Conservation (phyloP, 768 basidiomycete species). For the Calvatia gigantea region DNA sequence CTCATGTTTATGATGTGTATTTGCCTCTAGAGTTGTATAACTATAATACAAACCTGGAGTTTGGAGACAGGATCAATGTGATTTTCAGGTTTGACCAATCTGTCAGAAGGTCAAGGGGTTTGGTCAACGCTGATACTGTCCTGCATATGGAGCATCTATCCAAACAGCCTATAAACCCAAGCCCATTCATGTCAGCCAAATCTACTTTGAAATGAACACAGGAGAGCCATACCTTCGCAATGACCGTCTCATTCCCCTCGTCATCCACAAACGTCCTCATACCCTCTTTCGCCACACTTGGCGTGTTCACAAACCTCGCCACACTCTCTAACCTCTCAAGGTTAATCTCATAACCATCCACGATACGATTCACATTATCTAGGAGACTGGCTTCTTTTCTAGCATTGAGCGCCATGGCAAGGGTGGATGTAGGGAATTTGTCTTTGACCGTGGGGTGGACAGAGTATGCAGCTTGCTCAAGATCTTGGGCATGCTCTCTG, state of each 20-base stretch:
- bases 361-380: constrained; percentile 46
- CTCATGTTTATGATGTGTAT: background rate
- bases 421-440: background rate
- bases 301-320: constrained; percentile 56
- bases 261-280: constrained; percentile 41
- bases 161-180: constrained; percentile 40
- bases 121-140: background rate
- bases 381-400: background rate
- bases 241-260: constrained; percentile 52
- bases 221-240: constrained; percentile 43
- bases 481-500: background rate
- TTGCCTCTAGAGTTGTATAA: background rate
- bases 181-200: background rate
- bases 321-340: constrained; percentile 46
- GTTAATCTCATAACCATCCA: constrained; percentile 54
- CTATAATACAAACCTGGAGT: constrained; percentile 5
- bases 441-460: background rate
- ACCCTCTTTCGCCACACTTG: constrained; percentile 51
- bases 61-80: background rate
- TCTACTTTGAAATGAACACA: background rate
- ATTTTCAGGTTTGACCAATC: too few relatives aligned
- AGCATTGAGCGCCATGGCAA: background rate
- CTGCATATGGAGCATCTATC: constrained; percentile 30
- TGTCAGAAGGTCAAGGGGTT: too few relatives aligned
- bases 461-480: background rate